These are phyloP conservation scores for Metarhizium sp. DNA, from an alignment of 2,329 filamentous ascomycete species.

Conservation along the genomic window DNA sequence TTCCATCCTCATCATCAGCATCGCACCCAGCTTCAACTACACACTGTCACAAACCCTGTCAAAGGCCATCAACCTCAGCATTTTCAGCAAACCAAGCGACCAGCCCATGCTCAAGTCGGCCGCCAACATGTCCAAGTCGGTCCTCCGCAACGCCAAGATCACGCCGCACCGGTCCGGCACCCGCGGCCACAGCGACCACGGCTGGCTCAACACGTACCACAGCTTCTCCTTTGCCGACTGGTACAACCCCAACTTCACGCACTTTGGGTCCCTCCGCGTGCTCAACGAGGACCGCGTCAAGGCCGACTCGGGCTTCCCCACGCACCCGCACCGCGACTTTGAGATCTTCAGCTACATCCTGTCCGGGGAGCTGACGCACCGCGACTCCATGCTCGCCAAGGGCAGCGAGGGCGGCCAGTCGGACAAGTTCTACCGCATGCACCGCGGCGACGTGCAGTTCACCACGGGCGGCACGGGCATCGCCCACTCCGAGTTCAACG, in stretches of 20 bases:
- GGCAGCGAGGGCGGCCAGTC: conserved; percentile 48
- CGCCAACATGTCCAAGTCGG: conserved; percentile 49
- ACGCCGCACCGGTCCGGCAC: conserved; percentile 61
- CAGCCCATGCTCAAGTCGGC: conserved; percentile 25
- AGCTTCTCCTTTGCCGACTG: conserved; percentile 73
- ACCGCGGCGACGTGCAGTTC: conserved; percentile 78
- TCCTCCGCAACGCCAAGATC: conserved; percentile 59
- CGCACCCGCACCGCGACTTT: conserved; percentile 76
- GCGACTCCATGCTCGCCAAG: conserved; percentile 74
- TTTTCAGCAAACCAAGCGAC: conserved; percentile 4
- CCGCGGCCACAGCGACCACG: conserved; percentile 71
- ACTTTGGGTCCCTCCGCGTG: conserved; percentile 70
- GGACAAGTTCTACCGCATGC: conserved; percentile 61
- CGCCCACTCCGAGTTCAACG: conserved; percentile 75
- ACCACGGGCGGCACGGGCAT: conserved; percentile 78
- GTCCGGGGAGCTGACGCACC: conserved; percentile 77
- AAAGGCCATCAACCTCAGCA: conserved; percentile 5
- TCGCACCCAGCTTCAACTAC: conserved; percentile 10
- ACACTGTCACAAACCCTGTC: conserved; percentile 6
- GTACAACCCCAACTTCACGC: conserved; percentile 56
- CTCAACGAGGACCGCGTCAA: conserved; percentile 84
- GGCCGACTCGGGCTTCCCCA: conserved; percentile 67
- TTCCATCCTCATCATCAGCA: conserved; percentile 25
- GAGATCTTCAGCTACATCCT: conserved; percentile 87
- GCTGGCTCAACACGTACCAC: conserved; percentile 83